Percentiles rank a stretch among this genome's conserved stretches.
These are phyloP conservation scores for Dioszegia aurantiaca DNA, from an alignment of 768 basidiomycete genomes.

Conservation along the genomic window DNA sequence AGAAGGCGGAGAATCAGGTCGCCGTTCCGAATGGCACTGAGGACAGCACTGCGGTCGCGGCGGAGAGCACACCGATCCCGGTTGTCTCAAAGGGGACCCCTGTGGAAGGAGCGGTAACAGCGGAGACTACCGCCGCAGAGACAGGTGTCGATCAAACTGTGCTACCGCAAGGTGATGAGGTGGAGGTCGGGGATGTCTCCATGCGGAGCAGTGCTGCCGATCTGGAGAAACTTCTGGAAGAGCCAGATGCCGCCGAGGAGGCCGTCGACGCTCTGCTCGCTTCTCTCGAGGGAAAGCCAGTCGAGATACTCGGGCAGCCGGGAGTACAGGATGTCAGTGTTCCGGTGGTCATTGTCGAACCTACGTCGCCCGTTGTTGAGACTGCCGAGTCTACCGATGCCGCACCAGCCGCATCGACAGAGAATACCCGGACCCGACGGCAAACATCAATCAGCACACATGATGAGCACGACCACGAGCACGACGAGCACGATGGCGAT, in stretches of 20 bases:
- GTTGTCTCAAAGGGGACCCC: too few species aligned
- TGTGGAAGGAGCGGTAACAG: too few species aligned
- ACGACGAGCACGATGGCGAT: background rate
- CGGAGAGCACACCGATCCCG: too few species aligned
- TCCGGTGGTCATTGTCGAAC: conserved; percentile 6
- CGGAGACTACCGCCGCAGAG: too few species aligned
- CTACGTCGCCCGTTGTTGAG: background rate
- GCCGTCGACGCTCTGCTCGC: background rate
- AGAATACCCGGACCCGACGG: conserved; percentile 16
- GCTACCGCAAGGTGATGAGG: background rate
- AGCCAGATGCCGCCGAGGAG: background rate
- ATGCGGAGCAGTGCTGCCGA: background rate
- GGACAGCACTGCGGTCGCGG: too few species aligned
- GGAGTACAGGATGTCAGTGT: too few species aligned
- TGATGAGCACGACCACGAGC: background rate
- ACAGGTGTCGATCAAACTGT: background rate
- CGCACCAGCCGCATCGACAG: background rate
- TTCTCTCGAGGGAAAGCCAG: conserved; percentile 9
- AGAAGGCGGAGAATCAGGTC: background rate
- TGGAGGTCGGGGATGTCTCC: background rate
- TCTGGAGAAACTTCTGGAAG: background rate
- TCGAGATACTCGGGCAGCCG: too few species aligned
- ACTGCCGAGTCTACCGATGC: background rate
- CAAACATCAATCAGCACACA: conserved; percentile 18
- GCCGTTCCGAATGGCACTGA: too few species aligned